These are phyloP conservation scores for Agaricus blazei DNA, from an alignment of 768 basidiomycete species.

Conservation along the genomic window DNA sequence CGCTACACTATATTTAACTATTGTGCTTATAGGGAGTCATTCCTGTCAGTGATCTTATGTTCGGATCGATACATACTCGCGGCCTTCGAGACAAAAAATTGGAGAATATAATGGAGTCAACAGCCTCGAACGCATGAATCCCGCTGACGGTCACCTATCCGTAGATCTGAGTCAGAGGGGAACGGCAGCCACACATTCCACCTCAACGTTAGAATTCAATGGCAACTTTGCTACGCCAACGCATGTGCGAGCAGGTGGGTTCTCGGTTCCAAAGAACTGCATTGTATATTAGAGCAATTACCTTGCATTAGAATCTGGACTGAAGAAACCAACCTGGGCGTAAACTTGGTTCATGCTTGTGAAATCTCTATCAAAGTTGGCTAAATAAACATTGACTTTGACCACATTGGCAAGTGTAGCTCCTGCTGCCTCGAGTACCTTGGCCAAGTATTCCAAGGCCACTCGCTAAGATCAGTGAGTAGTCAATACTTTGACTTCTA, in stretches of 20 bases:
- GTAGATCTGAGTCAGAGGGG: not conserved
- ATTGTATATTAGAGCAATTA: no score
- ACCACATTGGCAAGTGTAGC: conserved; percentile 35
- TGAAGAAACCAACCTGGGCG: conserved; percentile 21
- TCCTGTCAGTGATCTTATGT: no score
- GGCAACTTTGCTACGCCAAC: conserved; percentile 54
- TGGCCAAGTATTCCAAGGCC: conserved; percentile 31
- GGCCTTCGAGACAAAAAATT: no score
- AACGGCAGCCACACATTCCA: conserved; percentile 52
- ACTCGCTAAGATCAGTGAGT: conserved; percentile 21
- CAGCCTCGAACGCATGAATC: no score
- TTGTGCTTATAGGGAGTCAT: no score
- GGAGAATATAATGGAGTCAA: no score
- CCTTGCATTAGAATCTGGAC: no score
- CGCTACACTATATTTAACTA: no score
- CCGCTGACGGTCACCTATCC: no score
- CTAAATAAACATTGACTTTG: conserved; percentile 37
- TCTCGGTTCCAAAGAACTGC: conserved; percentile 43
- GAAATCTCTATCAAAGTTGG: conserved; percentile 32
- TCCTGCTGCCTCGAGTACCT: conserved; percentile 34
- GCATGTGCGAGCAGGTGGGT: conserved; percentile 53
- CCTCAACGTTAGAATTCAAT: conserved; percentile 50
- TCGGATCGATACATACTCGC: no score
- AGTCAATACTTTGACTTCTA: not conserved
- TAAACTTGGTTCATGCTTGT: conserved; percentile 35